These are phyloP conservation scores for Plasmodium billcollinsi DNA, from an alignment of 169 alveolate species.

Conservation along the genomic window DNA sequence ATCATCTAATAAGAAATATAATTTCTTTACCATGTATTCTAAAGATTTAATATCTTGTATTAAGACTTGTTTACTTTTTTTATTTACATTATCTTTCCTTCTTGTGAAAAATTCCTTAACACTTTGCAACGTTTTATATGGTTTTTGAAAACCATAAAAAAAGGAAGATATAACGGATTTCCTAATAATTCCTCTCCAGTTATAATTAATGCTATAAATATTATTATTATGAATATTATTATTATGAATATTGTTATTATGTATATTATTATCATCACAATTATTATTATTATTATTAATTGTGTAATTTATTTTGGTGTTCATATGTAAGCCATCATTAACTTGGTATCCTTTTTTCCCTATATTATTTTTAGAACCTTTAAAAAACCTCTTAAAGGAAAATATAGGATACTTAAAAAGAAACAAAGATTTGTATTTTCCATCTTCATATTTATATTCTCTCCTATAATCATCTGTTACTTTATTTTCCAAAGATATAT, in stretches of 20 bases:
- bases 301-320: too few species aligned
- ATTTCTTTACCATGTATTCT: constrained; percentile 59
- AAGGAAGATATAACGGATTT: background rate
- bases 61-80: constrained; percentile 34
- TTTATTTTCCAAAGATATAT: background rate
- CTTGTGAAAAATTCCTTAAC: constrained; percentile 57
- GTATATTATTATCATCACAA: background rate
- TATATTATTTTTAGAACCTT: background rate
- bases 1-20: constrained; percentile 60
- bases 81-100: constrained; percentile 19
- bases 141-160: constrained; percentile 23
- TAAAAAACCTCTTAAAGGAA: constrained; percentile 14
- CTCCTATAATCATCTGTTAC: background rate
- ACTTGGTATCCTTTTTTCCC: too few species aligned
- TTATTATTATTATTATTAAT: background rate
- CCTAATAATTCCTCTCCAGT: too few species aligned
- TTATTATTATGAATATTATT: background rate
- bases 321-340: too few species aligned
- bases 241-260: too few species aligned
- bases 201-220: too few species aligned
- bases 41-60: constrained; percentile 57
- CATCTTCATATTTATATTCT: background rate
- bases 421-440: constrained; percentile 10
- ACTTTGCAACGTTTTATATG: constrained; percentile 52
- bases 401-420: background rate